A percentile compares a stretch with the other conserved stretches of the same genome.
Conservation (phyloP, 345 rosid species). For the Erysimum cheiranthoides region DNA sequence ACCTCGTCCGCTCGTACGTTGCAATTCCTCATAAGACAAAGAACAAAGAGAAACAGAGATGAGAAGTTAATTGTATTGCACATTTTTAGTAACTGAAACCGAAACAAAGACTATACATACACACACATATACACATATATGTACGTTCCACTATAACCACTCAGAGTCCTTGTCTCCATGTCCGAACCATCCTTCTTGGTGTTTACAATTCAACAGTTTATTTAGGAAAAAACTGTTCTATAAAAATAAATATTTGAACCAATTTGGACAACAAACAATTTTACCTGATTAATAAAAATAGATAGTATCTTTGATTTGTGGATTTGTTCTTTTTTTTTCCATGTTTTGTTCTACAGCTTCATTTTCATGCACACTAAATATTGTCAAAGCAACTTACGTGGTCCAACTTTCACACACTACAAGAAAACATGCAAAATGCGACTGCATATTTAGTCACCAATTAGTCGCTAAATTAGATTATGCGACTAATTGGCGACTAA, state of each 20-base stretch:
- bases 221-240: not conserved
- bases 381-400: conserved; percentile 41
- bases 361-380: conserved; percentile 27
- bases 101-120: conserved; percentile 36
- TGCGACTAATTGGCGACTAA: too few species aligned
- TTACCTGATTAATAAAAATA: conserved; percentile 13
- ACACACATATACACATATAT: not conserved
- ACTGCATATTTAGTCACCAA: too few species aligned
- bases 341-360: conserved; percentile 21
- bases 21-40: conserved; percentile 40
- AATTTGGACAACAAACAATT: conserved; percentile 1
- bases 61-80: conserved; percentile 44
- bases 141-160: conserved; percentile 38
- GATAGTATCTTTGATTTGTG: conserved; percentile 2
- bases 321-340: not conserved
- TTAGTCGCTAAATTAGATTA: too few species aligned
- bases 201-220: conserved; percentile 29
- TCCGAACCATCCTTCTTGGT: conserved; percentile 19
- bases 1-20: conserved; percentile 47
- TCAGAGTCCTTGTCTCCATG: conserved; percentile 31
- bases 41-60: conserved; percentile 39
- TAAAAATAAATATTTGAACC: not conserved
- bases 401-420: conserved; percentile 30
- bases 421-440: too few species aligned
- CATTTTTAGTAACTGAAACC: conserved; percentile 43